phyloP scores from a whole-genome alignment of 129 eudicot species.

The Pittosporum tobira region DNA sequence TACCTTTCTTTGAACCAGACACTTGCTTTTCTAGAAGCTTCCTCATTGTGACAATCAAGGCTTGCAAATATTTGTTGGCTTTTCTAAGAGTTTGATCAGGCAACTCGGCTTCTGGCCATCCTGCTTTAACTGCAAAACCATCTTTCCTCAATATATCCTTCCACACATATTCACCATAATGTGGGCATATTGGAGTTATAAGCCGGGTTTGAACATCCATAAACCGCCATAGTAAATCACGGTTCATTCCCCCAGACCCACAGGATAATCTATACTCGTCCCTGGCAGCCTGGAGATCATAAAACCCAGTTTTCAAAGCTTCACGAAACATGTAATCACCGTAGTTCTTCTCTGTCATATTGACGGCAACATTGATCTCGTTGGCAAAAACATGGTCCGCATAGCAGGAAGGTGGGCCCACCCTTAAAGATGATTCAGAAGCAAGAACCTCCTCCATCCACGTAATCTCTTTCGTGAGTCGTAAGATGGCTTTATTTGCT shows the following conservation, averaged over 20 bases:
- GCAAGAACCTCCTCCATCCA: constrained; percentile 78
- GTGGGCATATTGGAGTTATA: constrained; percentile 84
- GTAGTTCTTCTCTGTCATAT: constrained; percentile 61
- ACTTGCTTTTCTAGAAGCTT: constrained; percentile 66
- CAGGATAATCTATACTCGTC: constrained; percentile 88
- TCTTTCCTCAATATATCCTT: constrained; percentile 55
- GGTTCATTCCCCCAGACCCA: constrained; percentile 64
- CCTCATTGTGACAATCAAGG: constrained; percentile 56
- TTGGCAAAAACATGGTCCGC: constrained; percentile 78
- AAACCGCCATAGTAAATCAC: constrained; percentile 55
- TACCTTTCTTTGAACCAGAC: constrained; percentile 74
- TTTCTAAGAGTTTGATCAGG: constrained; percentile 73
- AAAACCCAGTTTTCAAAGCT: constrained; percentile 77
- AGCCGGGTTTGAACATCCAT: constrained; percentile 85
- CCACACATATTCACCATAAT: constrained; percentile 80
- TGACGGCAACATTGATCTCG: constrained; percentile 67
- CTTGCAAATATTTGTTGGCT: constrained; percentile 80
- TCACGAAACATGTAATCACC: constrained; percentile 68
- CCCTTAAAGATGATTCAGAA: constrained; percentile 55
- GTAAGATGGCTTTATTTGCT: constrained; percentile 73
- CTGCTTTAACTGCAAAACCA: constrained; percentile 69
- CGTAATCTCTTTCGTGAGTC: constrained; percentile 71
- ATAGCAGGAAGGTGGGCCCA: constrained; percentile 43
- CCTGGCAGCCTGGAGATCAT: constrained; percentile 86
- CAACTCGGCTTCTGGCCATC: constrained; percentile 67